phyloP scores from a whole-genome alignment of 305 asterid species.

The Solanum hybrid region DNA sequence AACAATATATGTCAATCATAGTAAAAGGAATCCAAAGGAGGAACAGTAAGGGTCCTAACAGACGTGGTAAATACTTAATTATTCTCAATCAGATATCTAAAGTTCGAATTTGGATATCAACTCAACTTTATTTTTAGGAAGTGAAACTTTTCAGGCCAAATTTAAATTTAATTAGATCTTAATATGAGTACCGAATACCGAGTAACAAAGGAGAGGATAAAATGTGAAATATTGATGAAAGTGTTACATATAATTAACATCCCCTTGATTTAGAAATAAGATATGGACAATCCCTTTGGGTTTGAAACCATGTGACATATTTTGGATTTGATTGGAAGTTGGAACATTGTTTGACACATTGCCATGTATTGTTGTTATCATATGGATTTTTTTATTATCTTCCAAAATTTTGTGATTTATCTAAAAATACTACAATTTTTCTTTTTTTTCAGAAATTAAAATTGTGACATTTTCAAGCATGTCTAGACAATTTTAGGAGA shows the following conservation, averaged over 20 bases:
- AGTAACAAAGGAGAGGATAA: neutral
- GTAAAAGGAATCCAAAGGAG: neutral
- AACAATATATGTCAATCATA: neutral
- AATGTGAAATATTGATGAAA: neutral
- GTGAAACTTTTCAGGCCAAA: neutral
- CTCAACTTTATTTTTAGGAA: rapidly evolving
- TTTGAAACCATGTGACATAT: constrained; percentile 37
- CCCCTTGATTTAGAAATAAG: constrained; percentile 10
- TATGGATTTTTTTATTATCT: neutral
- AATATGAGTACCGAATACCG: neutral
- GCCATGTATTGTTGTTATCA: constrained; percentile 22
- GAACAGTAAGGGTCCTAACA: neutral
- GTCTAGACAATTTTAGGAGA: neutral
- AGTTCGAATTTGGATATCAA: rapidly evolving
- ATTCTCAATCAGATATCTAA: neutral
- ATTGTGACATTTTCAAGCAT: neutral
- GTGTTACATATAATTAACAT: neutral
- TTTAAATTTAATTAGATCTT: neutral
- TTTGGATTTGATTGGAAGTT: constrained; percentile 14
- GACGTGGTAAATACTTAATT: neutral
- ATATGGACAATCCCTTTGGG: constrained; percentile 20
- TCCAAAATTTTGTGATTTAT: neutral
- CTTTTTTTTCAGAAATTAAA: neutral
- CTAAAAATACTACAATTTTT: neutral
- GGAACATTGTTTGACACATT: constrained; percentile 16